Base-by-base conservation (phyloP, 2,329 filamentous ascomycete genomes). In the Exophiala sideris region DNA sequence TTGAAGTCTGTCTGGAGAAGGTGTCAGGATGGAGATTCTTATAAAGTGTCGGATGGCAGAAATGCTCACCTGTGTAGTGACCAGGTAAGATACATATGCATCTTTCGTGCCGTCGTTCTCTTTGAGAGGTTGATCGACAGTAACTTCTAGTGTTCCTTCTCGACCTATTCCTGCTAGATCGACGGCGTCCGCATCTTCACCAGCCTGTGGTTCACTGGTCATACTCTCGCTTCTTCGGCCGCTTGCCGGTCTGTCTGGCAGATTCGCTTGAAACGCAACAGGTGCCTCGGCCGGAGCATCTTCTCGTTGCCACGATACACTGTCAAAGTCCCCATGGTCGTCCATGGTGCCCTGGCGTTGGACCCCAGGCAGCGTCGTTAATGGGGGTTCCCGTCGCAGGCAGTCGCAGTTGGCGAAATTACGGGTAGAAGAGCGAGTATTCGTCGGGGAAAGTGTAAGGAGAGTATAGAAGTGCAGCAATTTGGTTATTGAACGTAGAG, bases 41-140 rank as follows among this genome's bases (percentile, higher is more conserved):
- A 24, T 12, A 12, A 12, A 29, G 46, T 39, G 16, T 16, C 20
- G 14, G 16, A 11, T n/a, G 39, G 50, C 50, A 48, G 45, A 44
- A 46, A 45, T 39, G 72, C 77, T 49, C 76, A 95, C 91, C 73
- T 91, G 80, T 49, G 94, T 96, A 41, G 89, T 94, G 62, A 99
- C 89, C 46, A 95, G 79, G 70, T 99, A 99, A 9, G 94, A 97
- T 54, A 97, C 87, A 74, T 95, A 99, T 50, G 90, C 88, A 73
- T 96, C 94, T 72, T 96, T 96, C 55, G 91, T 95, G 45, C 94
- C 92, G 67, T 96, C 90, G 67, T 92, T 94, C 77, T 97, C 94
- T 73, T 96, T 97, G 71, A 92, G 82, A 16, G 94, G 91, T 54
- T 86, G 82, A 50, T 84, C 83, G 14, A 99, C 92, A 14, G 77